A percentile compares a stretch with the other conserved stretches of the same genome.
Conservation (phyloP, 306 rosid genomes). For the Vicia sativa region DNA sequence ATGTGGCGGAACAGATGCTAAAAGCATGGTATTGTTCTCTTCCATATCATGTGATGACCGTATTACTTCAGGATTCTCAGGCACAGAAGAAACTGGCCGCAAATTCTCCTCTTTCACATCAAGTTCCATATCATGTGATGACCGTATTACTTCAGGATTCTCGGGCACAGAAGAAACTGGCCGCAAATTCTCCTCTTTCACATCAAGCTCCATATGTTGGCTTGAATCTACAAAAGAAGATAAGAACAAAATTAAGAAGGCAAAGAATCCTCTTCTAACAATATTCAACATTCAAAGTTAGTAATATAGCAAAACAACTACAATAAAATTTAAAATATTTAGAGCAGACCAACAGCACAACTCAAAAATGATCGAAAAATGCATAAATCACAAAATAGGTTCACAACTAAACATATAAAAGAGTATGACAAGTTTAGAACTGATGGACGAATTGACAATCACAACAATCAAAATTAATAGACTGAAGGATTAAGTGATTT, state of each 20-base stretch:
- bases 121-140: constrained; percentile 34
- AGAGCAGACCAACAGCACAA: constrained; percentile 5
- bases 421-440: not conserved
- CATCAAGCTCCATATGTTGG: constrained; percentile 48
- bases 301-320: not conserved
- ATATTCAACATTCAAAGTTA: not conserved
- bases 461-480: constrained; percentile 2
- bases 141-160: constrained; percentile 41
- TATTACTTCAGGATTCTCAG: constrained; percentile 46
- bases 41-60: constrained; percentile 34
- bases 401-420: constrained; percentile 6
- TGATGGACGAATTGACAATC: not conserved
- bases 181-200: constrained; percentile 44
- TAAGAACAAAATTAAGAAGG: constrained; percentile 34
- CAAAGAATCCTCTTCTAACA: constrained; percentile 14
- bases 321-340: not conserved
- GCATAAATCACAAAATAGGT: not conserved
- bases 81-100: constrained; percentile 43
- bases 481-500: constrained; percentile 2
- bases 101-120: constrained; percentile 39
- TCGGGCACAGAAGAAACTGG: constrained; percentile 45
- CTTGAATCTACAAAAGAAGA: constrained; percentile 55
- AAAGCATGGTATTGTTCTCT: constrained; percentile 37
- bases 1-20: constrained; percentile 38
- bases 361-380: not conserved